phyloP scores from a whole-genome alignment of 1,284 basidiomycete genomes.

The Phaffia rhodozyma region DNA sequence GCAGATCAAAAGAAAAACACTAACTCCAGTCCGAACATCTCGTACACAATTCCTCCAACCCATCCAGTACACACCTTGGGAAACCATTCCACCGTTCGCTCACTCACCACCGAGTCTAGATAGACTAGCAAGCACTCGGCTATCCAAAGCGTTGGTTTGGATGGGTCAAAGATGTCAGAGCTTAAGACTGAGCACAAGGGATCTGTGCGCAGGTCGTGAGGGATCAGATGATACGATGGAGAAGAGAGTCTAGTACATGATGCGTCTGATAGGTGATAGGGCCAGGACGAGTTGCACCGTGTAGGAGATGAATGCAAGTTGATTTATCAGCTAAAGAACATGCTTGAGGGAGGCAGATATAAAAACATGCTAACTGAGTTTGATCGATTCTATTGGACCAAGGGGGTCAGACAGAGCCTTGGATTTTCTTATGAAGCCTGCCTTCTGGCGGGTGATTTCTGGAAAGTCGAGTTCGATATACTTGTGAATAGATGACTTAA shows the following conservation, averaged over 20 bases:
- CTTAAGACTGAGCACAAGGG: constrained; percentile 33
- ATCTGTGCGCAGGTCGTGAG: constrained; percentile 58
- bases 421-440: constrained; percentile 36
- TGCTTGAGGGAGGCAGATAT: not conserved
- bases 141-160: constrained; percentile 63
- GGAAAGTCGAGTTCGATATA: constrained; percentile 89
- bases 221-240: constrained; percentile 55
- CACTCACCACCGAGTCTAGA: constrained; percentile 51
- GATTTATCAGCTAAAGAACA: not conserved
- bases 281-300: constrained; percentile 20
- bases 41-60: constrained; percentile 53
- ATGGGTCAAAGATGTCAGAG: constrained; percentile 42
- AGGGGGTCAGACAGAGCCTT: not conserved
- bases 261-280: constrained; percentile 33
- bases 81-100: constrained; percentile 62
- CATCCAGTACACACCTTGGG: constrained; percentile 36
- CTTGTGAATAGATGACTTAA: constrained; percentile 20
- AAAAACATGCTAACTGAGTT: constrained; percentile 23
- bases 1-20: constrained; percentile 14
- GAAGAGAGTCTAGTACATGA: constrained; percentile 3
- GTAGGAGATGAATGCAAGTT: constrained; percentile 3
- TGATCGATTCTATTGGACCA: constrained; percentile 16
- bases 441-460: constrained; percentile 70
- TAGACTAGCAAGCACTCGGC: constrained; percentile 92
- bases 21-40: constrained; percentile 68